A percentile compares a stretch with the other conserved stretches of the same genome.
These are phyloP conservation scores for Anisodus acutangulus DNA, from an alignment of 257 asterid genomes.

Conservation along the genomic window DNA sequence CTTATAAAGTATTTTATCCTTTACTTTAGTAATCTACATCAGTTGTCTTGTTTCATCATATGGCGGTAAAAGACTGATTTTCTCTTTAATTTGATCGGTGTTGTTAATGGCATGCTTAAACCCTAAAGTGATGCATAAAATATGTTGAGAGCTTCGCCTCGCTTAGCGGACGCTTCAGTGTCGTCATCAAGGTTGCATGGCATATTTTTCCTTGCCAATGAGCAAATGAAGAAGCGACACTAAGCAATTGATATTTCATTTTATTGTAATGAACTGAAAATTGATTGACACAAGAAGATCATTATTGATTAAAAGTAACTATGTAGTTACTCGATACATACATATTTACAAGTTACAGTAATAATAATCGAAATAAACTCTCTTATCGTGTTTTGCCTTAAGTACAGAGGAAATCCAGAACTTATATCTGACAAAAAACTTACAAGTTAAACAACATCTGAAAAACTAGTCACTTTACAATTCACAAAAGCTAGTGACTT, in stretches of 20 bases:
- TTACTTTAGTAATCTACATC: not conserved
- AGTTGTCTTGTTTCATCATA: not conserved
- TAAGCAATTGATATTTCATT: too few relatives aligned
- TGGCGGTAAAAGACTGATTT: not conserved
- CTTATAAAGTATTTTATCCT: not conserved
- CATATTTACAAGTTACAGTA: conserved; percentile 21
- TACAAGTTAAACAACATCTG: not conserved
- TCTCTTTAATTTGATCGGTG: not conserved
- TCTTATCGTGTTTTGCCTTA: not conserved
- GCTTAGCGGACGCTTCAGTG: too few relatives aligned
- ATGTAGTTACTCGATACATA: not conserved
- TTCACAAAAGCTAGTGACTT: not conserved
- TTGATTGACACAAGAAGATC: conserved; percentile 4
- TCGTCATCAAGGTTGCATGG: too few relatives aligned
- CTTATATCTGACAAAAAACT: not conserved
- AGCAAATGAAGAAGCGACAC: too few relatives aligned
- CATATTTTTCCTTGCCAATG: too few relatives aligned
- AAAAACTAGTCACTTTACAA: not conserved
- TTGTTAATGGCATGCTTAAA: too few relatives aligned
- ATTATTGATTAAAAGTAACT: not conserved
- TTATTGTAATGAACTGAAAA: not conserved
- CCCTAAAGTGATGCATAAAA: too few relatives aligned
- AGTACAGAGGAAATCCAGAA: not conserved
- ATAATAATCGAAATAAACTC: not conserved
- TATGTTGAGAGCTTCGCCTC: not conserved